Base-by-base conservation (phyloP, 1,284 basidiomycete genomes). In the Wallemia hederae region DNA sequence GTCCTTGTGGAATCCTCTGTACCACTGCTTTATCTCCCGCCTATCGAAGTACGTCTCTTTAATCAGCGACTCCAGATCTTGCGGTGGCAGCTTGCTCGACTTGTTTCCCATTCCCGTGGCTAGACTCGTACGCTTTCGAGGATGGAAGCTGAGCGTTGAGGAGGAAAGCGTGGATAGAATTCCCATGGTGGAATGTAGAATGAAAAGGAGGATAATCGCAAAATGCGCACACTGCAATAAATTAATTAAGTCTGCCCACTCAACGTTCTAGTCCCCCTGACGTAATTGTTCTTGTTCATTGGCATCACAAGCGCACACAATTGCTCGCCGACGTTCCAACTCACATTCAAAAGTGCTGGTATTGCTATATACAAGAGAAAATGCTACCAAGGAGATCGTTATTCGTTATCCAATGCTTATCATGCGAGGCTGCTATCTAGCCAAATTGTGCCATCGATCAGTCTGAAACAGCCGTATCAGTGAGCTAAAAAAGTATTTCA, bases 1-100 rank as follows among this genome's bases (percentile, higher is more conserved):
- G 74, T 99, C 94, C 73, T 92, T 97, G 69, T 92, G 80, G 74
- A 97, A 98, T 59, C 92, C 92, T 73, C 97, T 97, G 78, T 97
- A 94, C 56, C 56, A 58, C 25, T 58, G 56, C 56, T 58, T 26
- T 14, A 58, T 58, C 56, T 58, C 56, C 25, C 27, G 14, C 56
- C 27, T 58, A 24, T 58, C 56, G 24, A 58, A 58, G 56, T 58
- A 58, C 7, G 56, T 58, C 15, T 58, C 56, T 22, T 58, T 58
- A n/a, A 26, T 26, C 24, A 58, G 56, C 7, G 7, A 9, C 15
- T 58, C 56, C 7, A 58, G 25, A 28, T 58, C 56, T 24, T 28
- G 25, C n/a, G 56, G 56, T n/a, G 56, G 56, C 24, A 58, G 24
- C 56, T 58, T 58, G 11, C 14, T 24, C 25, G 56, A 58, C n/a